phyloP scores from a whole-genome alignment of 495 filamentous ascomycete genomes.

The Hyaloscypha hepaticicola region DNA sequence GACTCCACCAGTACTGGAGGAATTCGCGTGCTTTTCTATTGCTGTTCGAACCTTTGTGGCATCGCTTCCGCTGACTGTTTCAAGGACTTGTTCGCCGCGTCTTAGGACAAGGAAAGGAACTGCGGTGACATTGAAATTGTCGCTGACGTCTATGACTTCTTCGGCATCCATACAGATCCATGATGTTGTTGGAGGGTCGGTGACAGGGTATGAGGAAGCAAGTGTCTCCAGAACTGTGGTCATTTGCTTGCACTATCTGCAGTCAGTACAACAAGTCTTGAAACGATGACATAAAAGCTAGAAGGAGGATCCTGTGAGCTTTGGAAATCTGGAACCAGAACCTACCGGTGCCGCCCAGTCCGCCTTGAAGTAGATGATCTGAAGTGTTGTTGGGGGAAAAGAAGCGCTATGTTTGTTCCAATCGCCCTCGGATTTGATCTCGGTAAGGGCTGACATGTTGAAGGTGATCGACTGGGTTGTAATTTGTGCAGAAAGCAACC shows the following conservation, averaged over 20 bases:
- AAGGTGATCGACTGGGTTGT: not conserved
- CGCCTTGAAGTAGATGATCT: slow-evolving; percentile 89
- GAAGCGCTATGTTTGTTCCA: slow-evolving; percentile 65
- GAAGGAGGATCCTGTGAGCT: not conserved
- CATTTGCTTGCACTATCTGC: slow-evolving; percentile 79
- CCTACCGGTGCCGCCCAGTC: slow-evolving; percentile 79
- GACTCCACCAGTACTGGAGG: slow-evolving; percentile 28
- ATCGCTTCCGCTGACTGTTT: slow-evolving; percentile 85
- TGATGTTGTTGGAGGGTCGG: slow-evolving; percentile 61
- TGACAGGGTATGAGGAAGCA: slow-evolving; percentile 73
- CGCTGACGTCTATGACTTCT: slow-evolving; percentile 81
- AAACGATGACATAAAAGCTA: not conserved
- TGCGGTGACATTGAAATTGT: slow-evolving; percentile 87
- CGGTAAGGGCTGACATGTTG: slow-evolving; percentile 67
- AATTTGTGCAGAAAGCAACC: not conserved
- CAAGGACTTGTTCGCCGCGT: slow-evolving; percentile 65
- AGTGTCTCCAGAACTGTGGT: slow-evolving; percentile 79
- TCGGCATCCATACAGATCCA: slow-evolving; percentile 91
- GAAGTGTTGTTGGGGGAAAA: slow-evolving; percentile 63
- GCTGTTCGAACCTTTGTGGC: slow-evolving; percentile 75
- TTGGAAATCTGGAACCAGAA: not conserved
- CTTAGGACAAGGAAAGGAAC: slow-evolving; percentile 89
- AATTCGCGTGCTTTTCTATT: slow-evolving; percentile 71
- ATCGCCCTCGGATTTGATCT: slow-evolving; percentile 65
- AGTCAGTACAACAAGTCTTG: not conserved